Evolutionary conservation across 768 basidiomycete species (phyloP).

Genomic region (Pleurotus platypus): DNA sequence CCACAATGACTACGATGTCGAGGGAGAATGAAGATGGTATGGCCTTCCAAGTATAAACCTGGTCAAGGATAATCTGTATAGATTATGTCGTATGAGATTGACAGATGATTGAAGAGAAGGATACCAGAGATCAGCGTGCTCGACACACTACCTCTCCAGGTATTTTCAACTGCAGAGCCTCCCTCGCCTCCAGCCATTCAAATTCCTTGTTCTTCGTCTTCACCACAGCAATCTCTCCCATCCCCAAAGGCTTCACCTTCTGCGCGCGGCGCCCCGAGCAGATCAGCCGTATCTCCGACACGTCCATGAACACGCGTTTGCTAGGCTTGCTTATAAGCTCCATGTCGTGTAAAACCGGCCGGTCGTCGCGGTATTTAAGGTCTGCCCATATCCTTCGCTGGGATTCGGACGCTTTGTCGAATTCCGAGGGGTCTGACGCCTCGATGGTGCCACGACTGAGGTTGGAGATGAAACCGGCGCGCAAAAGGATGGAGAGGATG

Average conservation of each 20-base stretch:
- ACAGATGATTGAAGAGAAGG: no score
- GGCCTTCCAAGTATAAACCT: no score
- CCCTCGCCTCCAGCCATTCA: conserved; percentile 90
- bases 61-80: no score
- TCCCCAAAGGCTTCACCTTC: conserved; percentile 76
- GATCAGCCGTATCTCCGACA: conserved; percentile 69
- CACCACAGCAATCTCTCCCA: conserved; percentile 93
- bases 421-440: conserved; percentile 61
- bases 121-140: conserved; percentile 37
- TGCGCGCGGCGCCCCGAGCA: conserved; percentile 82
- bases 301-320: conserved; percentile 72
- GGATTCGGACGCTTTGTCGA: conserved; percentile 53
- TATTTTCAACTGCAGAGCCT: conserved; percentile 76
- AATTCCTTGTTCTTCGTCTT: conserved; percentile 66
- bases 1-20: no score
- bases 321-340: conserved; percentile 81
- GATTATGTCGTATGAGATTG: no score
- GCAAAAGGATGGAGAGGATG: conserved; percentile 88
- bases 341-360: conserved; percentile 79
- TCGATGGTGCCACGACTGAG: conserved; percentile 75
- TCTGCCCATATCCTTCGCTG: conserved; percentile 88
- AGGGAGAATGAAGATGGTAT: no score
- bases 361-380: conserved; percentile 90
- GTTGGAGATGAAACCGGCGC: conserved; percentile 82
- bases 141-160: conserved; percentile 88